Percentiles rank a stretch among this genome's conserved stretches.
Evolutionary conservation across 2,329 filamentous ascomycete genomes (phyloP).

Genomic region (Microdochium trichocladiopsis): DNA sequence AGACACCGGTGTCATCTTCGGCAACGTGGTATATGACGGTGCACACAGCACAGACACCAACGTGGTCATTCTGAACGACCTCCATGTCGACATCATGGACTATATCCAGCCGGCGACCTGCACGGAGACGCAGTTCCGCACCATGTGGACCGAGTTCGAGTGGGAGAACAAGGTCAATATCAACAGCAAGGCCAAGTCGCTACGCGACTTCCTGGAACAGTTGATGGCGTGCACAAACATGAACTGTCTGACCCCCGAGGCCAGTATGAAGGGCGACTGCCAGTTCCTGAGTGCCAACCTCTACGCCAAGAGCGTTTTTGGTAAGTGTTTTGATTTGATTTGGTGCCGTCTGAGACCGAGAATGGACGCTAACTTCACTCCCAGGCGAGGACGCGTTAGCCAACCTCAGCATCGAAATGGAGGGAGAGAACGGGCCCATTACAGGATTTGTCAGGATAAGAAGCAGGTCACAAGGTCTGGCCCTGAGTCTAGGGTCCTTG

Average conservation of each 20-base stretch:
- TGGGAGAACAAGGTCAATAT: constrained; percentile 99
- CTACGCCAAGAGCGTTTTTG: constrained; percentile 94
- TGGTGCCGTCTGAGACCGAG: not conserved
- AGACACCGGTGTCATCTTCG: constrained; percentile 97
- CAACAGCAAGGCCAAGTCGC: constrained; percentile 88
- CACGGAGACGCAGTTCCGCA: constrained; percentile 96
- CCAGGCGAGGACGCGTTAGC: constrained; percentile 95
- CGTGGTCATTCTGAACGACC: constrained; percentile 95
- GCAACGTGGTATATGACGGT: constrained; percentile 96
- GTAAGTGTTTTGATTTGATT: constrained; percentile 60
- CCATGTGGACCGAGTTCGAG: constrained; percentile 99
- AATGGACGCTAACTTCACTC: constrained; percentile 3
- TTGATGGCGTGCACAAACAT: constrained; percentile 98
- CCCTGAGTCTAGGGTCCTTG: constrained; percentile 84
- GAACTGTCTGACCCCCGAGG: constrained; percentile 94
- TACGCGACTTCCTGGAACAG: constrained; percentile 87
- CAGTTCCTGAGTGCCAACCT: constrained; percentile 96
- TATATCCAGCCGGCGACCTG: constrained; percentile 97
- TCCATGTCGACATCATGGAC: constrained; percentile 99
- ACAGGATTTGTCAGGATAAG: constrained; percentile 97
- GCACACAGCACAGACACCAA: constrained; percentile 87
- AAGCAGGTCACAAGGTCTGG: constrained; percentile 91
- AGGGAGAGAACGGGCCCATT: constrained; percentile 89
- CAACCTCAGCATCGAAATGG: constrained; percentile 96
- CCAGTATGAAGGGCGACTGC: constrained; percentile 93